phyloP scores from a whole-genome alignment of 768 basidiomycete species.

The Boletus fagicola region DNA sequence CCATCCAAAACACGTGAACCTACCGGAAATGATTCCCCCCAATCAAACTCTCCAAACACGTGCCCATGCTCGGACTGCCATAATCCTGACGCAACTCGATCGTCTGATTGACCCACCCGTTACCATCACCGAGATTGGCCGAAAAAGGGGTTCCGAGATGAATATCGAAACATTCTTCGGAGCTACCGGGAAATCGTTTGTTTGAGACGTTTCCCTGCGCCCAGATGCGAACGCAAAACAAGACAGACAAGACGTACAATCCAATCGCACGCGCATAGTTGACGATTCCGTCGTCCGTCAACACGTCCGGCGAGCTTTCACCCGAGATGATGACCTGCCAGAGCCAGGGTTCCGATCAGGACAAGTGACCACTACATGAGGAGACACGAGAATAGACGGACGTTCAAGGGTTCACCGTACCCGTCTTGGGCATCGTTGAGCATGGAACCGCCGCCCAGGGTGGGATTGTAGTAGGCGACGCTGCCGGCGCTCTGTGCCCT shows the following conservation, averaged over 20 bases:
- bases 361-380: neutral
- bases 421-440: conserved; percentile 38
- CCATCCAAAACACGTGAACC: neutral
- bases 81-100: conserved; percentile 46
- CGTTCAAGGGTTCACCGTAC: conserved; percentile 47
- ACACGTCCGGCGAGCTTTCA: conserved; percentile 52
- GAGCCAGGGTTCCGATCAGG: neutral
- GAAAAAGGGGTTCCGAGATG: conserved; percentile 38
- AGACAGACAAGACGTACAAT: conserved; percentile 44
- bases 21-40: conserved; percentile 53
- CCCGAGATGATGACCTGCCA: conserved; percentile 63
- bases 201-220: neutral
- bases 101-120: conserved; percentile 44
- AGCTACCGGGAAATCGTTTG: conserved; percentile 22
- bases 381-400: conserved; percentile 8
- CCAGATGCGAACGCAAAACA: neutral
- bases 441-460: conserved; percentile 41
- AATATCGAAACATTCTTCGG: conserved; percentile 39
- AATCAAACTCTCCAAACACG: conserved; percentile 44
- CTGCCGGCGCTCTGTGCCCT: neutral
- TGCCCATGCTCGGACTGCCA: conserved; percentile 35
- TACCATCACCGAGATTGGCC: conserved; percentile 49
- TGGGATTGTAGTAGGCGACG: conserved; percentile 38
- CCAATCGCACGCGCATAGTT: conserved; percentile 63
- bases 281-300: conserved; percentile 53